A percentile compares a stretch with the other conserved stretches of the same genome.
Evolutionary conservation across 345 rosid species (phyloP).

Genomic region (Adansonia digitata): DNA sequence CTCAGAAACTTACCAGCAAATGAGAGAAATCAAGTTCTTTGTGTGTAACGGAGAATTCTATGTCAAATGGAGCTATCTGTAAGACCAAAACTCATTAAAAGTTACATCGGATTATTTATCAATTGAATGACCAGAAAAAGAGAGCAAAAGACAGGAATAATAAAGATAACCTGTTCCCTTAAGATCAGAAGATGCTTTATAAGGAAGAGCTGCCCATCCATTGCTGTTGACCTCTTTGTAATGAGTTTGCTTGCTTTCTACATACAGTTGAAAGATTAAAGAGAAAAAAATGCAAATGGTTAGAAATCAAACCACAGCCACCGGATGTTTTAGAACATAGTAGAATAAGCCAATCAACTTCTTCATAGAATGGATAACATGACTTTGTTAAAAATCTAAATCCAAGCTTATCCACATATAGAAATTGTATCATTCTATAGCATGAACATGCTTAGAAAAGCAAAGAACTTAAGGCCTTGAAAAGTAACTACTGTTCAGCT

Average conservation of each 20-base stretch:
- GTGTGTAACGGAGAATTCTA: constrained; percentile 89
- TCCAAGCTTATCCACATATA: not conserved
- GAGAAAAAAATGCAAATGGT: not conserved
- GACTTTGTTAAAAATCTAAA: not conserved
- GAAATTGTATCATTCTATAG: not conserved
- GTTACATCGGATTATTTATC: not conserved
- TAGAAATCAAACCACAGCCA: constrained; percentile 7
- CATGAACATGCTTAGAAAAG: not conserved
- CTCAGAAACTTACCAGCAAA: constrained; percentile 70
- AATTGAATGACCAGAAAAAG: constrained; percentile 9
- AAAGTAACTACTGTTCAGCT: constrained; percentile 13
- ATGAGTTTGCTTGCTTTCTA: constrained; percentile 93
- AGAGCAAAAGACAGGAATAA: constrained; percentile 12
- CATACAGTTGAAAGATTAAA: constrained; percentile 16
- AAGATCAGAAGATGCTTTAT: constrained; percentile 87
- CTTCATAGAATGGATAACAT: not conserved
- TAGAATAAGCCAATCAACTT: not conserved
- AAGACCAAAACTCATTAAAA: constrained; percentile 14
- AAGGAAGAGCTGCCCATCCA: constrained; percentile 97
- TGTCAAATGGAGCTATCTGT: constrained; percentile 96
- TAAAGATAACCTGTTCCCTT: constrained; percentile 78
- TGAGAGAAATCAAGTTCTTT: constrained; percentile 99
- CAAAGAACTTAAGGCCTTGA: not conserved
- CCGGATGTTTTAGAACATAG: not conserved
- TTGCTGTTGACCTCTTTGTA: constrained; percentile 65